phyloP scores from a whole-genome alignment of 306 rosid genomes.

The Geum urbanum region DNA sequence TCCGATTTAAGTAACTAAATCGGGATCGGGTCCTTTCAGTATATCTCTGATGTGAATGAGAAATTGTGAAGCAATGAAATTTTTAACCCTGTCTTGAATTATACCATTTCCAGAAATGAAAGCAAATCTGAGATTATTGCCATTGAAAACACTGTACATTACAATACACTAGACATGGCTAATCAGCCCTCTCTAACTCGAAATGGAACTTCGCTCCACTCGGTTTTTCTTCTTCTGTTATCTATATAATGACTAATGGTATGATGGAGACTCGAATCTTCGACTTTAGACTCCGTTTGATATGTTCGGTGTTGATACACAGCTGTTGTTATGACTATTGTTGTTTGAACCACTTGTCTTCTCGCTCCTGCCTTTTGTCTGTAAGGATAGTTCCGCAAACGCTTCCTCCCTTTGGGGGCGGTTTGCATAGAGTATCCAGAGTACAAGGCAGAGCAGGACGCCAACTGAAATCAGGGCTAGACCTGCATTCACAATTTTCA shows the following conservation, averaged over 20 bases:
- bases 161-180: constrained; percentile 15
- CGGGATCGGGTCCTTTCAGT: too few species aligned
- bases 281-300: constrained; percentile 31
- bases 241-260: neutral
- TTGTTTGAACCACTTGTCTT: constrained; percentile 24
- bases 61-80: neutral
- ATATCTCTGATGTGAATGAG: too few species aligned
- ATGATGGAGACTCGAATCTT: constrained; percentile 1
- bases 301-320: constrained; percentile 29
- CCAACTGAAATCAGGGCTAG: constrained; percentile 84
- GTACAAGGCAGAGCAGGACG: constrained; percentile 80
- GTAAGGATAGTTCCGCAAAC: constrained; percentile 57
- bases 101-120: neutral
- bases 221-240: constrained; percentile 31
- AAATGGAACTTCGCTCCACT: constrained; percentile 75
- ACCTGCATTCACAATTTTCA: constrained; percentile 68
- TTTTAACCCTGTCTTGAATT: neutral
- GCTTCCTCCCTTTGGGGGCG: constrained; percentile 80
- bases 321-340: constrained; percentile 12
- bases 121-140: neutral
- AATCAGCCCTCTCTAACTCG: constrained; percentile 22
- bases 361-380: constrained; percentile 27
- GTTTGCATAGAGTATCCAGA: constrained; percentile 93
- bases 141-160: constrained; percentile 12
- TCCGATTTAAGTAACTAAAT: too few species aligned